These are phyloP conservation scores for Penicillium sp. DNA, from an alignment of 2,329 filamentous ascomycete genomes.

Conservation along the genomic window DNA sequence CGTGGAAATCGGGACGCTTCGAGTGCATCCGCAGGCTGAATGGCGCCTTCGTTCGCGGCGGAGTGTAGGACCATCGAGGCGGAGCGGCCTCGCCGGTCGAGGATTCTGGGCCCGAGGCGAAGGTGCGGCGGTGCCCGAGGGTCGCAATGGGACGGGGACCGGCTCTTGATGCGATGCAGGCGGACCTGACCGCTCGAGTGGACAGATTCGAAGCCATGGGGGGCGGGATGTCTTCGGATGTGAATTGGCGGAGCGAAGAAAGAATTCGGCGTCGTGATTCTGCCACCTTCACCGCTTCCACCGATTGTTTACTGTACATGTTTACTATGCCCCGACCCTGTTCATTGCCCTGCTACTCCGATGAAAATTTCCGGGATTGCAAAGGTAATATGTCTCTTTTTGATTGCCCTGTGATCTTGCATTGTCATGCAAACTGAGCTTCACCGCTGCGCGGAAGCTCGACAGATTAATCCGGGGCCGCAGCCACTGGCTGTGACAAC, in stretches of 20 bases:
- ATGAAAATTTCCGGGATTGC: neutral
- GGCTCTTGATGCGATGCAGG: slow-evolving; percentile 28
- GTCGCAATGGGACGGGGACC: slow-evolving; percentile 14
- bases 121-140: slow-evolving; percentile 22
- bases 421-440: slow-evolving; percentile 8
- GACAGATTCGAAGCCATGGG: slow-evolving; percentile 52
- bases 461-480: neutral
- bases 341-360: neutral
- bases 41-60: slow-evolving; percentile 66
- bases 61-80: slow-evolving; percentile 71
- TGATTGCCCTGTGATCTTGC: slow-evolving; percentile 1
- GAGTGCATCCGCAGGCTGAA: slow-evolving; percentile 47
- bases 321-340: neutral
- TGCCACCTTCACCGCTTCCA: slow-evolving; percentile 9
- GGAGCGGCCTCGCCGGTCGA: slow-evolving; percentile 35
- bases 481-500: neutral
- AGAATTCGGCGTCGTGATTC: slow-evolving; percentile 23
- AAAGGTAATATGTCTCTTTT: neutral
- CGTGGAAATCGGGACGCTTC: slow-evolving; percentile 50
- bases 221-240: slow-evolving; percentile 15
- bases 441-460: slow-evolving; percentile 16
- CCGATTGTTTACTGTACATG: neutral
- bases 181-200: slow-evolving; percentile 39
- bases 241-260: slow-evolving; percentile 12
- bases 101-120: slow-evolving; percentile 27